Conservation (phyloP, 2,329 filamentous ascomycete species). For the Paracamarosporium sp. region DNA sequence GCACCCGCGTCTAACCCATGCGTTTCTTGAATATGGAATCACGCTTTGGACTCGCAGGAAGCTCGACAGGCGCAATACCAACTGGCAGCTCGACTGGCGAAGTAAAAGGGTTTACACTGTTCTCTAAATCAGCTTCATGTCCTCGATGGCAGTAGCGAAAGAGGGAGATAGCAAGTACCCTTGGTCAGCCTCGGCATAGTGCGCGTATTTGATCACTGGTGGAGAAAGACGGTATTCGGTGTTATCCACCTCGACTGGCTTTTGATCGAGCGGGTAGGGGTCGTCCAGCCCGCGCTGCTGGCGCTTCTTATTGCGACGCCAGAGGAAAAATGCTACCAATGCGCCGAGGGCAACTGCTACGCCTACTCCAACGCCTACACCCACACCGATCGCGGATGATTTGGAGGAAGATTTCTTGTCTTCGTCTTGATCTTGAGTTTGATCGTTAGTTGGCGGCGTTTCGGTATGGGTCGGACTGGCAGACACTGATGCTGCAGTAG, state of each 20-base stretch:
- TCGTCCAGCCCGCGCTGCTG: neutral
- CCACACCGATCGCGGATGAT: slow-evolving; percentile 19
- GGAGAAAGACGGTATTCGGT: neutral
- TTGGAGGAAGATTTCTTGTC: neutral
- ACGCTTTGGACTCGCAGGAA: slow-evolving; percentile 10
- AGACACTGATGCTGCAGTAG: neutral
- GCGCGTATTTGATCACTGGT: neutral
- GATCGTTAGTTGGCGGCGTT: neutral
- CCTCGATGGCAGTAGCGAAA: neutral
- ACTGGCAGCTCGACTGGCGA: neutral
- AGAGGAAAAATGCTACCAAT: slow-evolving; percentile 15
- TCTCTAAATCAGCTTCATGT: neutral
- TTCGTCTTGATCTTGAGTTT: neutral
- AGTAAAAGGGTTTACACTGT: neutral
- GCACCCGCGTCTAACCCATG: no score
- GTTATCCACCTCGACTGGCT: neutral
- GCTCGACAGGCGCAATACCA: slow-evolving; percentile 3
- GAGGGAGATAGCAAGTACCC: neutral
- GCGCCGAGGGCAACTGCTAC: slow-evolving; percentile 10
- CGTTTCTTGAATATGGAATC: no score
- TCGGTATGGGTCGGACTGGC: neutral
- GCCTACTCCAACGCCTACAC: slow-evolving; percentile 20
- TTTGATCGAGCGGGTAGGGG: neutral
- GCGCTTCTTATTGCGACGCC: slow-evolving; percentile 12
- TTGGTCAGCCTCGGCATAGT: neutral